Evolutionary conservation across 2,329 filamentous ascomycete species (phyloP).

Genomic region (Microcera coccophila): DNA sequence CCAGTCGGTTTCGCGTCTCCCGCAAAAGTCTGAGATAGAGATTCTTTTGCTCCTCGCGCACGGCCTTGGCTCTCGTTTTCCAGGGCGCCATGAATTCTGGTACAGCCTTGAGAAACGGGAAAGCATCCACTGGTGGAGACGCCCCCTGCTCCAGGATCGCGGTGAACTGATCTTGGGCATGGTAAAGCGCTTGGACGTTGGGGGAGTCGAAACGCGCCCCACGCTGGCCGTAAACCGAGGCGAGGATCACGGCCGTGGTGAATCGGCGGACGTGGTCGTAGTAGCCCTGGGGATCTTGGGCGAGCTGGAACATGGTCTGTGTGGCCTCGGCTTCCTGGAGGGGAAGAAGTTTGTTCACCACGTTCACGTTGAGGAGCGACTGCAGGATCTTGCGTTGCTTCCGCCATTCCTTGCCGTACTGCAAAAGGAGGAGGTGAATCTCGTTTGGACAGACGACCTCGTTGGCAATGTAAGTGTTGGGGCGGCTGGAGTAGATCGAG

Average conservation of each 20-base stretch:
- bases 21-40: neutral
- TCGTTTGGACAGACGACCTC: neutral
- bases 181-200: neutral
- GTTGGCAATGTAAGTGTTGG: conserved; percentile 24
- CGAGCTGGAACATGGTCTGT: neutral
- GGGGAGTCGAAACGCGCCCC: neutral
- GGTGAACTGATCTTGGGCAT: neutral
- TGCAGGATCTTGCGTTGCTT: neutral
- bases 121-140: neutral
- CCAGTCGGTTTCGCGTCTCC: neutral
- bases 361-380: neutral
- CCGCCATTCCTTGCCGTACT: neutral
- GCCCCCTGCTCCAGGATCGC: neutral
- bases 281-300: neutral
- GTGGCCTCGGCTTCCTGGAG: neutral
- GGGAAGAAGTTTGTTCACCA: neutral
- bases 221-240: neutral
- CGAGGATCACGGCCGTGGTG: neutral
- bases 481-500: conserved; percentile 36
- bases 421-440: neutral
- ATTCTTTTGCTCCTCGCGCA: neutral
- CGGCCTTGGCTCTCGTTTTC: neutral
- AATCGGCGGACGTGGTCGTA: neutral
- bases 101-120: neutral
- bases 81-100: neutral